phyloP scores from a whole-genome alignment of 306 rosid species.

The Pterocarpus macrocarpus region DNA sequence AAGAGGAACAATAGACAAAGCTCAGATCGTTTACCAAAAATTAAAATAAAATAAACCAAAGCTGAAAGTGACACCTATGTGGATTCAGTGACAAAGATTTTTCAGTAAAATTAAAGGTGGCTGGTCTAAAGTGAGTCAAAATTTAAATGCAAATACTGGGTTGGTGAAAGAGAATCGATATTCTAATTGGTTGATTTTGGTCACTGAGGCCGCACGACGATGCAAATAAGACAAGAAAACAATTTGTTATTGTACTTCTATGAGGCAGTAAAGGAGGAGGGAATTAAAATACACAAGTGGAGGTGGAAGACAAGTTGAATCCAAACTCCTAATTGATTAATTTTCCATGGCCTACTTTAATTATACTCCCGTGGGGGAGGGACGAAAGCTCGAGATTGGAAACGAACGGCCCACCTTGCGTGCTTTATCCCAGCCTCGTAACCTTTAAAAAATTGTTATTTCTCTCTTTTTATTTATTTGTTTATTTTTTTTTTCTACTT shows the following conservation, averaged over 20 bases:
- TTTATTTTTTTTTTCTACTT: neutral
- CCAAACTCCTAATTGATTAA: neutral
- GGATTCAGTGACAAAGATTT: neutral
- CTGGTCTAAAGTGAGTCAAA: conserved; percentile 40
- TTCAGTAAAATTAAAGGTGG: neutral
- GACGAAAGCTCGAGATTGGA: conserved; percentile 29
- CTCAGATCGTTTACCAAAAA: neutral
- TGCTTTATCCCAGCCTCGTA: conserved; percentile 33
- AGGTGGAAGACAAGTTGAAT: conserved; percentile 32
- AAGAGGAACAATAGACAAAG: neutral
- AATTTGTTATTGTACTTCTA: neutral
- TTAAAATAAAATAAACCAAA: neutral
- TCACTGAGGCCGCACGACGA: neutral
- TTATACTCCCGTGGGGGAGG: conserved; percentile 30
- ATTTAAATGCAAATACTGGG: conserved; percentile 8
- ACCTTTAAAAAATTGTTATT: neutral
- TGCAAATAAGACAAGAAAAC: neutral
- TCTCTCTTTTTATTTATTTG: neutral
- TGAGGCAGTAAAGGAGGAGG: neutral
- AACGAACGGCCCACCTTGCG: conserved; percentile 31
- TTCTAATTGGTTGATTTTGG: neutral
- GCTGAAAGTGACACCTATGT: neutral
- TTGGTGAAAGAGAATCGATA: conserved; percentile 33
- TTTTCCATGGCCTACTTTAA: neutral
- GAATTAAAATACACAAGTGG: conserved; percentile 8